These are phyloP conservation scores for Ganoderma multipileum DNA, from an alignment of 1,284 basidiomycete species.

Conservation along the genomic window DNA sequence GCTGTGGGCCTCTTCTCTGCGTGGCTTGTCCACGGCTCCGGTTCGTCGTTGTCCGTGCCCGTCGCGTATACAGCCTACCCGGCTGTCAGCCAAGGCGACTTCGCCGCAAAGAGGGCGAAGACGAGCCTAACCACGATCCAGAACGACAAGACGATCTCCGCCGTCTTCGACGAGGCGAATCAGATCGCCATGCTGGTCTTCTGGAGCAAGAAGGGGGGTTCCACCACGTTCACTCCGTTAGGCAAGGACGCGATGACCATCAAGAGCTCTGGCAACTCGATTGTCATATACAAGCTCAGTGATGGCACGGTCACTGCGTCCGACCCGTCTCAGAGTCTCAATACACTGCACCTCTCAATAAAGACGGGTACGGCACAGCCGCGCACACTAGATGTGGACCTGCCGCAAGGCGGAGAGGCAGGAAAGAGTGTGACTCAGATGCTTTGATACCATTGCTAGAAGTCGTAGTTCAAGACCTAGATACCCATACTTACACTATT, in stretches of 20 bases:
- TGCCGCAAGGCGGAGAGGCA: constrained; percentile 43
- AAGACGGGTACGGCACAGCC: constrained; percentile 40
- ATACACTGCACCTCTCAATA: constrained; percentile 40
- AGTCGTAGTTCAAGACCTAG: background rate
- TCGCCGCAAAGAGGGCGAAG: constrained; percentile 39
- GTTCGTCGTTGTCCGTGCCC: constrained; percentile 38
- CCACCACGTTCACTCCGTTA: constrained; percentile 26
- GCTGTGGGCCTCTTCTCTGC: constrained; percentile 69
- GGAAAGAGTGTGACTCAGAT: constrained; percentile 50
- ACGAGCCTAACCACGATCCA: constrained; percentile 45
- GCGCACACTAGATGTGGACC: constrained; percentile 38
- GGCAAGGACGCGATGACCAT: constrained; percentile 41
- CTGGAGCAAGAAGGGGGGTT: constrained; percentile 42
- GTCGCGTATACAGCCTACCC: constrained; percentile 64
- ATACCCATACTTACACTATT: background rate
- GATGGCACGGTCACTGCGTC: constrained; percentile 57
- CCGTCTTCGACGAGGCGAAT: constrained; percentile 41
- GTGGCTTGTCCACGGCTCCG: constrained; percentile 55
- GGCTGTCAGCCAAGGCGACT: constrained; percentile 43
- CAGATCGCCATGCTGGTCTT: constrained; percentile 43
- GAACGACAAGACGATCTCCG: constrained; percentile 44
- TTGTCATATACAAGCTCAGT: constrained; percentile 51
- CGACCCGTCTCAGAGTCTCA: constrained; percentile 58
- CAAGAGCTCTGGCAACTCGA: constrained; percentile 46
- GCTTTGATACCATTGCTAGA: constrained; percentile 15